phyloP scores from a whole-genome alignment of 345 rosid species.

The Firmiana major region DNA sequence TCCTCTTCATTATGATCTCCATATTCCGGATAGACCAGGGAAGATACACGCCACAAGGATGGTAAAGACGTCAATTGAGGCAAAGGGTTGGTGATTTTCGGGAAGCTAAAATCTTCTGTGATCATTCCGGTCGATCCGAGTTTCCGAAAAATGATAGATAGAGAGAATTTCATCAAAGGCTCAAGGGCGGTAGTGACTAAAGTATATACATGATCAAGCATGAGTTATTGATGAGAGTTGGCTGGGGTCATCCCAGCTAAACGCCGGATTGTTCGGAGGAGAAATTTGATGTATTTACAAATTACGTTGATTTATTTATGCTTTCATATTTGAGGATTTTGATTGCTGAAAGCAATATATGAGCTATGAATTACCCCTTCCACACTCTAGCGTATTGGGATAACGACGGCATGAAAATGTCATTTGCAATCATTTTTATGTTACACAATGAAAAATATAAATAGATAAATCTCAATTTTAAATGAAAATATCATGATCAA shows the following conservation, averaged over 20 bases:
- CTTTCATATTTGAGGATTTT: too few species aligned
- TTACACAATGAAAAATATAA: too few species aligned
- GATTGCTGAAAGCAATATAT: too few species aligned
- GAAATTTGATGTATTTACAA: background rate
- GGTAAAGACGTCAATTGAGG: constrained; percentile 27
- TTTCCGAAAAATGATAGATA: background rate
- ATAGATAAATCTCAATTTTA: too few species aligned
- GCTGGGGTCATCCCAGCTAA: background rate
- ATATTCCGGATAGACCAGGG: constrained; percentile 27
- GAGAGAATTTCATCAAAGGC: background rate
- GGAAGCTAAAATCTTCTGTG: constrained; percentile 39
- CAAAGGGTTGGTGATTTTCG: constrained; percentile 21
- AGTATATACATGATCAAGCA: background rate
- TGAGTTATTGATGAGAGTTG: too few species aligned
- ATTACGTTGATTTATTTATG: too few species aligned
- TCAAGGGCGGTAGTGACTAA: background rate
- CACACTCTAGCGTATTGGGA: too few species aligned
- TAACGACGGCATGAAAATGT: too few species aligned
- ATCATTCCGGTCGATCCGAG: constrained; percentile 11
- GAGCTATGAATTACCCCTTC: too few species aligned
- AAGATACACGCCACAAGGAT: constrained; percentile 36
- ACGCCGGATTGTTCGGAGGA: constrained; percentile 29
- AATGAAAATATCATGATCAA: too few species aligned
- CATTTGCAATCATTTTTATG: too few species aligned
- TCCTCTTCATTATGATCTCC: background rate